phyloP scores from a whole-genome alignment of 805 yeast species.

The Blastobotrys peoriensis region DNA sequence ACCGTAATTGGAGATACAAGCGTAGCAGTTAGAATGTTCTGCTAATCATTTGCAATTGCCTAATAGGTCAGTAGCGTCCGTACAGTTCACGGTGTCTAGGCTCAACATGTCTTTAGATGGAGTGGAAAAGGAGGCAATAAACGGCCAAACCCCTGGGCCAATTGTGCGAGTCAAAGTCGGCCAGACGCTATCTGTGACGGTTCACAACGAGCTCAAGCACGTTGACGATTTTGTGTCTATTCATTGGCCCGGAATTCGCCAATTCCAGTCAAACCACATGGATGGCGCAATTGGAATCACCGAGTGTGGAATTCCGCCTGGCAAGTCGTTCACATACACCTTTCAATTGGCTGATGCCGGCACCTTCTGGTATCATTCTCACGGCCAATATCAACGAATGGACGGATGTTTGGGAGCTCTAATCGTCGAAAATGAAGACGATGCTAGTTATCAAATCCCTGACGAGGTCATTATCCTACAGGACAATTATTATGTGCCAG shows the following conservation, averaged over 20 bases:
- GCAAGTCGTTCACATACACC: constrained; percentile 35
- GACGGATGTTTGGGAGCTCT: constrained; percentile 47
- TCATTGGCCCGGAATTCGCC: constrained; percentile 50
- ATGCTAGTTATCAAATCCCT: constrained; percentile 16
- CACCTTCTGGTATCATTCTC: constrained; percentile 53
- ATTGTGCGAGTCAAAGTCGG: constrained; percentile 35
- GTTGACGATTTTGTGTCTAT: constrained; percentile 34
- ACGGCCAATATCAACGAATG: constrained; percentile 39
- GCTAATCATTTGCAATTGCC: no score
- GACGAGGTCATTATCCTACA: constrained; percentile 34
- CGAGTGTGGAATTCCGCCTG: constrained; percentile 45
- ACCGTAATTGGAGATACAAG: no score
- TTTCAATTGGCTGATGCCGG: constrained; percentile 40
- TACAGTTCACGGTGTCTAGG: no score
- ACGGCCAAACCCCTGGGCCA: constrained; percentile 47
- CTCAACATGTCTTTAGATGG: constrained; percentile 13
- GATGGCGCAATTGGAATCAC: constrained; percentile 50
- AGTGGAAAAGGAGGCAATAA: constrained; percentile 29
- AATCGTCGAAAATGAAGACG: constrained; percentile 29
- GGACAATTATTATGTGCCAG: constrained; percentile 36
- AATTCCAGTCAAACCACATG: constrained; percentile 40
- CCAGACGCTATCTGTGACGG: constrained; percentile 30
- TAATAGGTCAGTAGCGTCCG: no score
- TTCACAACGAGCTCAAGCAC: constrained; percentile 35
- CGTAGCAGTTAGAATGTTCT: no score